phyloP scores from a whole-genome alignment of 2,329 filamentous ascomycete species.

The Diplodia intermedia region DNA sequence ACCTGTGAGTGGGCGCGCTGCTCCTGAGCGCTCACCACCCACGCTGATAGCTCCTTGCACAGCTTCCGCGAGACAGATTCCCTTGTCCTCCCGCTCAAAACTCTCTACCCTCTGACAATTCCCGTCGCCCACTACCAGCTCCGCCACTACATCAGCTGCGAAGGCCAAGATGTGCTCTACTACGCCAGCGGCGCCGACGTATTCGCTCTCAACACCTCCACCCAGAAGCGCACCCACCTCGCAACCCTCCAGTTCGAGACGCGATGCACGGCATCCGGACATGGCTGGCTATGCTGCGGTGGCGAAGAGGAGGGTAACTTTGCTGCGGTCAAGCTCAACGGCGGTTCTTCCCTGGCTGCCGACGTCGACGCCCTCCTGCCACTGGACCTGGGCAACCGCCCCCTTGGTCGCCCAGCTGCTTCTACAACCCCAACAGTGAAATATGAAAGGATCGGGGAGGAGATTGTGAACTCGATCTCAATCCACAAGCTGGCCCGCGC shows the following conservation, averaged over 20 bases:
- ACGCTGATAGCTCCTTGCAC: slow-evolving; percentile 35
- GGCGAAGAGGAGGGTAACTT: slow-evolving; percentile 86
- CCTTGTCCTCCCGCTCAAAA: slow-evolving; percentile 53
- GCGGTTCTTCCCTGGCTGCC: slow-evolving; percentile 49
- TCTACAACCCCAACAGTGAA: slow-evolving; percentile 54
- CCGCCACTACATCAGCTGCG: slow-evolving; percentile 85
- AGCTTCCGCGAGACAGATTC: slow-evolving; percentile 56
- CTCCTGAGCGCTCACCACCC: slow-evolving; percentile 29
- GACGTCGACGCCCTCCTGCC: slow-evolving; percentile 66
- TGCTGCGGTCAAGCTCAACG: slow-evolving; percentile 72
- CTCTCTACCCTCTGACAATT: slow-evolving; percentile 57
- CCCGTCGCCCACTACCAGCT: slow-evolving; percentile 78
- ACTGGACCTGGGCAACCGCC: slow-evolving; percentile 54
- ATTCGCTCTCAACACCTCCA: slow-evolving; percentile 65
- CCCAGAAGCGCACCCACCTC: slow-evolving; percentile 77
- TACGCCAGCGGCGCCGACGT: slow-evolving; percentile 77
- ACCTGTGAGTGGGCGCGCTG: slow-evolving; percentile 39
- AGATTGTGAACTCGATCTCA: slow-evolving; percentile 71
- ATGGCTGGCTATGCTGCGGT: slow-evolving; percentile 89
- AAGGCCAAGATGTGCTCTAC: slow-evolving; percentile 79
- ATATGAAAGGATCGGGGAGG: slow-evolving; percentile 65
- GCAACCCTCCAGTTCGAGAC: slow-evolving; percentile 70
- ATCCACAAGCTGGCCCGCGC: slow-evolving; percentile 61
- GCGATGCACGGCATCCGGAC: slow-evolving; percentile 84
- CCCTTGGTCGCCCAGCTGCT: slow-evolving; percentile 38